These are phyloP conservation scores for Cryphonectria parasitica DNA, from an alignment of 2,329 filamentous ascomycete species.

Conservation along the genomic window DNA sequence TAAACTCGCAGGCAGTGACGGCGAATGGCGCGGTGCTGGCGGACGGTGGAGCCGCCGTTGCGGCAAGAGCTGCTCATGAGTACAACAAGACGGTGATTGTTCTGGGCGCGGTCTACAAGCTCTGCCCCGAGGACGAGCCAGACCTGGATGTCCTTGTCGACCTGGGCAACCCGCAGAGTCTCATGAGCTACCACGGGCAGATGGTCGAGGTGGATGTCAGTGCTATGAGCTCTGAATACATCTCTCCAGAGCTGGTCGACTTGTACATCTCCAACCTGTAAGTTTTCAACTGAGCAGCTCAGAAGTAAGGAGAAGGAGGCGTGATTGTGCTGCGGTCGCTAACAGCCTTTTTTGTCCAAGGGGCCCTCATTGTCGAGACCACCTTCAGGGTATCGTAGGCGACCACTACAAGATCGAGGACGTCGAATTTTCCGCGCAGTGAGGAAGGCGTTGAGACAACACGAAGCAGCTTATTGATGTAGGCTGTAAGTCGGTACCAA, in stretches of 20 bases:
- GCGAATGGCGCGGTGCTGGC: constrained; percentile 87
- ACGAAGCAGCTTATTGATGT: constrained; percentile 33
- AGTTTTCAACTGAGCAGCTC: constrained; percentile 43
- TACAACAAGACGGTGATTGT: constrained; percentile 86
- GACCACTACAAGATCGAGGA: constrained; percentile 57
- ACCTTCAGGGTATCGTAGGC: constrained; percentile 36
- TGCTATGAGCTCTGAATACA: constrained; percentile 81
- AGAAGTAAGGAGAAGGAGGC: not conserved
- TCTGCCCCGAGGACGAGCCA: constrained; percentile 87
- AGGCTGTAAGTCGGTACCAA: constrained; percentile 8
- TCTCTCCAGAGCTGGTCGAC: constrained; percentile 75
- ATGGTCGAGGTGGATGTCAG: constrained; percentile 80
- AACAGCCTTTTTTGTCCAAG: constrained; percentile 26
- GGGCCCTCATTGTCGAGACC: constrained; percentile 40
- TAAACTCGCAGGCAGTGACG: constrained; percentile 84
- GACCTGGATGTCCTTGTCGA: constrained; percentile 83
- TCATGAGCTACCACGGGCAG: constrained; percentile 78
- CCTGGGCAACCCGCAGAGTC: constrained; percentile 78
- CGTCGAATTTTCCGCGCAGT: constrained; percentile 60
- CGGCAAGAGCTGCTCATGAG: constrained; percentile 82
- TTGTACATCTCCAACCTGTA: constrained; percentile 86
- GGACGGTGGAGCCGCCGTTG: constrained; percentile 79
- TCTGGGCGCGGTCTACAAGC: constrained; percentile 88
- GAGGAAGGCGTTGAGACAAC: constrained; percentile 34
- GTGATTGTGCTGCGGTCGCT: not conserved